phyloP scores from a whole-genome alignment of 345 rosid species.

The Populus nigra region DNA sequence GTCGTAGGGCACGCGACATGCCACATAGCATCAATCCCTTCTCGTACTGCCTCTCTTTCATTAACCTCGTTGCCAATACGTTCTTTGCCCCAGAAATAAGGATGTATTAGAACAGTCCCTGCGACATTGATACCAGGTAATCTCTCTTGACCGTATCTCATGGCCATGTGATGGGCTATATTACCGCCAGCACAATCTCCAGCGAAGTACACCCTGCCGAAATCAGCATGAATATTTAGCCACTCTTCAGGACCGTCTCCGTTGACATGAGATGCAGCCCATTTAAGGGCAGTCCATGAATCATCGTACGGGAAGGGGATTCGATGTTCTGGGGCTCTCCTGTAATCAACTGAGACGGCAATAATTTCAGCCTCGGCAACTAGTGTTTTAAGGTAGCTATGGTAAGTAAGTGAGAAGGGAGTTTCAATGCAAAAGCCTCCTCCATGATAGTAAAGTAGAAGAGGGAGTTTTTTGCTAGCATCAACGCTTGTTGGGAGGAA shows the following conservation, averaged over 20 bases:
- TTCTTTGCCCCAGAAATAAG: constrained; percentile 12
- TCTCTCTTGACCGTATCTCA: no score
- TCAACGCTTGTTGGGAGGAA: constrained; percentile 24
- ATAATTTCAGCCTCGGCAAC: constrained; percentile 3
- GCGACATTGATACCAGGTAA: not conserved
- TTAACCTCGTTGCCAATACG: constrained; percentile 10
- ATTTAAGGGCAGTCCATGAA: constrained; percentile 21
- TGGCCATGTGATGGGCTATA: constrained; percentile 1
- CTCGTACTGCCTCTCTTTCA: not conserved
- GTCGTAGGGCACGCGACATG: constrained; percentile 5
- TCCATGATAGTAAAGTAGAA: constrained; percentile 25
- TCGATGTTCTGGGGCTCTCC: constrained; percentile 19
- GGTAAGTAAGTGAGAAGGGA: constrained; percentile 7
- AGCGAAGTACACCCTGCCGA: constrained; percentile 7
- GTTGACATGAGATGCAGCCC: constrained; percentile 14
- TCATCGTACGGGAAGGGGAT: constrained; percentile 18
- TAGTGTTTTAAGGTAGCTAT: not conserved
- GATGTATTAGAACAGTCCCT: constrained; percentile 8
- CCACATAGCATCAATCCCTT: not conserved
- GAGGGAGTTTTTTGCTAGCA: constrained; percentile 35
- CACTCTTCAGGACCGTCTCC: constrained; percentile 12
- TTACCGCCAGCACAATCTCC: constrained; percentile 15
- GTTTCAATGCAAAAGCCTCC: constrained; percentile 16
- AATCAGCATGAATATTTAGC: constrained; percentile 17
- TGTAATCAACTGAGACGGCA: constrained; percentile 19